Evolutionary conservation across 768 basidiomycete genomes (phyloP), one percentile per base, ranked within the genome.

Genomic region (Calocybe cyanea): DNA sequence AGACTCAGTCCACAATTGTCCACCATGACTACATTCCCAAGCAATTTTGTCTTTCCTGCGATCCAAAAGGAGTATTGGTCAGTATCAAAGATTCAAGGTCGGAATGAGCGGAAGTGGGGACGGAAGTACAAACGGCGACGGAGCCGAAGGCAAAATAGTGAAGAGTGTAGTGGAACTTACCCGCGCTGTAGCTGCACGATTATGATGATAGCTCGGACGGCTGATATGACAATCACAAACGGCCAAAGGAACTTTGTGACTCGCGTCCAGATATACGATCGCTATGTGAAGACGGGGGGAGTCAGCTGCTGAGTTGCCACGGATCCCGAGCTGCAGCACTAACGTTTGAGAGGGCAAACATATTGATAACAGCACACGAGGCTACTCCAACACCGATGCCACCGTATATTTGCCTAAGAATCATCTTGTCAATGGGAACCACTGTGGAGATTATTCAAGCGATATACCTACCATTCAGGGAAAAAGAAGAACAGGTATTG

Each of bases 11-110:
- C 79, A 83, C 14, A 81, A 67, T 54, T 81, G 77, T 3, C 83
- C 82, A 14, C 83, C 85, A 51, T 87, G 79, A 54, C 75, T 70
- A 60, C 85, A 87, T 64, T 85, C 83, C 84, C 85, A 87, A 28
- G 68, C 54, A 51, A 87, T 81, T 53, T 86, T 80, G 66, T 77
- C 73, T 62, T 82, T 75, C 48, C 83, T 85, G 63, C 45, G 38
- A 48, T 42, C 49, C 42, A 43, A 50, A 37, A 55, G 43, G 32
- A 11, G 5, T 28, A 28, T 28, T 37, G 48, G 51, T 57, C 42
- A 57, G 45, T 45, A 51, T 51, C 48, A 39, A 47, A 17, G 39
- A 28, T 45, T 51, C 17, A 34, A 32, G 45, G 50, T 48, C 17
- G 33, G 34, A 7, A n/a, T 35, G 34, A n/a, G 7, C 7, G 7